A percentile compares a stretch with the other conserved stretches of the same genome.
phyloP scores from a whole-genome alignment of 2,329 filamentous ascomycete genomes.

The Xylaria sp. region DNA sequence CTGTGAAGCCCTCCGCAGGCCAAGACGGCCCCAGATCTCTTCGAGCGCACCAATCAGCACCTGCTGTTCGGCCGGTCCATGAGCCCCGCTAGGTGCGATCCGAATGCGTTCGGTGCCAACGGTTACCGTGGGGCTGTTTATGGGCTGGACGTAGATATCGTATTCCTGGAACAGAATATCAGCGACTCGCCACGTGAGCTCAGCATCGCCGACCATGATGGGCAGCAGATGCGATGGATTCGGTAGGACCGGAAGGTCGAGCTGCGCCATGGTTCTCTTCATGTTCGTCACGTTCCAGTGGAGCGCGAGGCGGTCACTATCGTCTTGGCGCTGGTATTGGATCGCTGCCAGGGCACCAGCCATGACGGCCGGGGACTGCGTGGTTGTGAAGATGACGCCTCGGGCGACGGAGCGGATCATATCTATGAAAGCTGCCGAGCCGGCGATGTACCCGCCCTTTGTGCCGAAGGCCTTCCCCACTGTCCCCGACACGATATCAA shows the following conservation, averaged over 20 bases:
- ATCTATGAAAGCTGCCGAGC: background rate
- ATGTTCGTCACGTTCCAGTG: background rate
- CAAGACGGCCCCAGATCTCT: slow-evolving; percentile 1
- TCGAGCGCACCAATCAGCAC: background rate
- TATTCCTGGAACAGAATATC: background rate
- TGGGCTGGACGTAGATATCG: background rate
- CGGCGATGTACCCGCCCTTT: background rate
- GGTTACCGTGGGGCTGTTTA: background rate
- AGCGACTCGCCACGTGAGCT: background rate
- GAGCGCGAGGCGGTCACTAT: background rate
- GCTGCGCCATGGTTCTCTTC: background rate
- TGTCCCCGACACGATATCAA: background rate
- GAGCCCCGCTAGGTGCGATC: background rate
- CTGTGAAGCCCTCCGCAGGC: background rate
- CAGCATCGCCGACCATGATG: background rate
- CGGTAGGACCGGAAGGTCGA: background rate
- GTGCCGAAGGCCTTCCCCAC: background rate
- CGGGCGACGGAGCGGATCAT: background rate
- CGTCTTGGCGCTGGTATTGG: background rate
- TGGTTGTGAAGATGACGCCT: background rate
- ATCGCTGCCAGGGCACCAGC: background rate
- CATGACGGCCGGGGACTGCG: background rate
- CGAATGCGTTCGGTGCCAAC: background rate
- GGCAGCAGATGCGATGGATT: background rate
- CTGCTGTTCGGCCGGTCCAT: background rate